phyloP scores from a whole-genome alignment of 257 asterid genomes.

The Solanum sejunctum region DNA sequence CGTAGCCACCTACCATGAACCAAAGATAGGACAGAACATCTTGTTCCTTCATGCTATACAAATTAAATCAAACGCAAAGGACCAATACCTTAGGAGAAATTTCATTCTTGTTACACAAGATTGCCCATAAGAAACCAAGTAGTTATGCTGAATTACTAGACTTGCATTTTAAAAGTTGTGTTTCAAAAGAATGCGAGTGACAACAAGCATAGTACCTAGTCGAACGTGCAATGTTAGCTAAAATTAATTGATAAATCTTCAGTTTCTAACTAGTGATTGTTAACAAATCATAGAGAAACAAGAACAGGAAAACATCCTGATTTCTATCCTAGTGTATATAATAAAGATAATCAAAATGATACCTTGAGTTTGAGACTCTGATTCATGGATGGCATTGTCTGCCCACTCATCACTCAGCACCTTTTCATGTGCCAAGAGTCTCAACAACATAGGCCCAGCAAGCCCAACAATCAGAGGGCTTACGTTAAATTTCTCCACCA shows the following conservation, averaged over 20 bases:
- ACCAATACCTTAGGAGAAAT: background rate
- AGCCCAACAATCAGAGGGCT: conserved; percentile 61
- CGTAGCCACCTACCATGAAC: background rate
- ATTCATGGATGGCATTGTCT: conserved; percentile 35
- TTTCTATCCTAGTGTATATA: background rate
- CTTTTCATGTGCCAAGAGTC: conserved; percentile 45
- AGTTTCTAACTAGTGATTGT: background rate
- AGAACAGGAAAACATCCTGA: background rate
- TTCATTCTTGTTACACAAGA: background rate
- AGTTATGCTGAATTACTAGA: background rate
- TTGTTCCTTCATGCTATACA: background rate
- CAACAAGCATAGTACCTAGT: background rate
- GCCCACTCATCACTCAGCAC: conserved; percentile 70
- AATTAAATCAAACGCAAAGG: background rate
- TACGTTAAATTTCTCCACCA: conserved; percentile 57
- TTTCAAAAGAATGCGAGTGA: background rate
- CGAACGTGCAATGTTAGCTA: background rate
- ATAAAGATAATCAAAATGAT: background rate
- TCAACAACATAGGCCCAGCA: conserved; percentile 54
- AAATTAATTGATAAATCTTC: background rate
- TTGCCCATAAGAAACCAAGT: background rate
- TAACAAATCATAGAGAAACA: background rate
- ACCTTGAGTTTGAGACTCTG: conserved; percentile 58
- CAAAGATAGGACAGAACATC: background rate
- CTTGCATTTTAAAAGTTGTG: background rate